Percentiles rank a stretch among this genome's conserved stretches.
These are phyloP conservation scores for Erigeron philadelphicus DNA, from an alignment of 140 eudicot genomes.

Conservation along the genomic window DNA sequence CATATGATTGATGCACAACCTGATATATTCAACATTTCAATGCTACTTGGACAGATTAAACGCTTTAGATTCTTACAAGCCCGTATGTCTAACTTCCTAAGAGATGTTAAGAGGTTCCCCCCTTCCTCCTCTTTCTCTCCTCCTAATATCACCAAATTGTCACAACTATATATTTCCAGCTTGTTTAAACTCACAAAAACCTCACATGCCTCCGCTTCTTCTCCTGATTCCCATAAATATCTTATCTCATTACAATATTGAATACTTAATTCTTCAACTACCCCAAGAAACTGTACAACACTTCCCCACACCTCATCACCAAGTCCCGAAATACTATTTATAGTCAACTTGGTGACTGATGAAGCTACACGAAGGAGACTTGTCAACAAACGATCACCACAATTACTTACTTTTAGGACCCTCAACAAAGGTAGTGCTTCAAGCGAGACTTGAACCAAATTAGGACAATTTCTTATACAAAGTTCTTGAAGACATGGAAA, in stretches of 20 bases:
- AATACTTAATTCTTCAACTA: background rate
- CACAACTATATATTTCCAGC: background rate
- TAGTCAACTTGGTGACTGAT: background rate
- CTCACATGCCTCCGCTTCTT: background rate
- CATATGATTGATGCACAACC: background rate
- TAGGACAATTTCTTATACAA: too few species aligned
- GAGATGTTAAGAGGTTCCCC: constrained; percentile 3
- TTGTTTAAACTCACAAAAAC: background rate
- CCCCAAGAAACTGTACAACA: background rate
- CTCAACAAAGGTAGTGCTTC: background rate
- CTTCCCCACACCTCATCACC: background rate
- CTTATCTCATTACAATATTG: background rate
- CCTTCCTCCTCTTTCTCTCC: constrained; percentile 1
- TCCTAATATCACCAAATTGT: background rate
- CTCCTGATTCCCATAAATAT: constrained; percentile 1
- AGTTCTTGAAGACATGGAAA: too few species aligned
- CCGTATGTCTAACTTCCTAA: background rate
- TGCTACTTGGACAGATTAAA: too few species aligned
- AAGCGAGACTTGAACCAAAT: background rate
- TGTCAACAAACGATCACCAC: background rate
- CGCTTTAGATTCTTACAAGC: background rate
- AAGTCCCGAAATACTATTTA: background rate
- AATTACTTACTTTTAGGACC: background rate
- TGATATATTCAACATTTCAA: too few species aligned
- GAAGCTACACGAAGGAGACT: background rate